Conservation (phyloP, 1,284 basidiomycete genomes). For the Malassezia equina region DNA sequence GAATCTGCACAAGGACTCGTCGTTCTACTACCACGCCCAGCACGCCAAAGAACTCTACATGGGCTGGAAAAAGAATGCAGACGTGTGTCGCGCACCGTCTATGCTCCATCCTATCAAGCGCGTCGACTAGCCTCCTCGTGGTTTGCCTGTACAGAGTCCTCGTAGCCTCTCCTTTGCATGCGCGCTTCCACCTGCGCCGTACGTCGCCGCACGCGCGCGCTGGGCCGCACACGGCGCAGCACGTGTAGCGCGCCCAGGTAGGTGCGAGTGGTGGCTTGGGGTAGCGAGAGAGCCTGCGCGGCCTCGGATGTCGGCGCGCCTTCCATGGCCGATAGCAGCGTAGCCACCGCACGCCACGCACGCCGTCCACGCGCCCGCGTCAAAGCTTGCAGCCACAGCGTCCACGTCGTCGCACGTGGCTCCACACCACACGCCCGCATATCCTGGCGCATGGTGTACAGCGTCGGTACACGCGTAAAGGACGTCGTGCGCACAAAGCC, state of each 20-base stretch:
- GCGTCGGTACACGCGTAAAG: neutral
- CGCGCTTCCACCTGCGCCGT: neutral
- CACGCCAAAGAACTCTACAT: constrained; percentile 45
- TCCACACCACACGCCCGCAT: neutral
- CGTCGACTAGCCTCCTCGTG: constrained; percentile 17
- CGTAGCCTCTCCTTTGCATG: neutral
- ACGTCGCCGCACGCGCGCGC: neutral
- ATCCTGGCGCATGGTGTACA: constrained; percentile 10
- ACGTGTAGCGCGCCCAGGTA: constrained; percentile 14
- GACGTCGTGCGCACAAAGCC: neutral
- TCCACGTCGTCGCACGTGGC: constrained; percentile 12
- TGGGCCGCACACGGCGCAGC: neutral
- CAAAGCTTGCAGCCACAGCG: constrained; percentile 14
- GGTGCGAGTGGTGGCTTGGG: constrained; percentile 1
- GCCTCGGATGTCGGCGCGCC: neutral
- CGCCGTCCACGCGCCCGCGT: constrained; percentile 8
- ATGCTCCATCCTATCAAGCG: constrained; percentile 47
- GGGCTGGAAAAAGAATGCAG: constrained; percentile 43
- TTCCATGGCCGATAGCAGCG: constrained; percentile 6
- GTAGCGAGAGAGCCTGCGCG: neutral
- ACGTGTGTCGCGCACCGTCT: constrained; percentile 44
- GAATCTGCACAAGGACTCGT: constrained; percentile 44
- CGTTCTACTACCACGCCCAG: constrained; percentile 45
- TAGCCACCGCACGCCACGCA: neutral
- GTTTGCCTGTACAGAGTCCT: neutral